Percentiles rank a stretch among this genome's conserved stretches.
phyloP scores from a whole-genome alignment of 78 protist genomes.

The Speleostelium caveatum region DNA sequence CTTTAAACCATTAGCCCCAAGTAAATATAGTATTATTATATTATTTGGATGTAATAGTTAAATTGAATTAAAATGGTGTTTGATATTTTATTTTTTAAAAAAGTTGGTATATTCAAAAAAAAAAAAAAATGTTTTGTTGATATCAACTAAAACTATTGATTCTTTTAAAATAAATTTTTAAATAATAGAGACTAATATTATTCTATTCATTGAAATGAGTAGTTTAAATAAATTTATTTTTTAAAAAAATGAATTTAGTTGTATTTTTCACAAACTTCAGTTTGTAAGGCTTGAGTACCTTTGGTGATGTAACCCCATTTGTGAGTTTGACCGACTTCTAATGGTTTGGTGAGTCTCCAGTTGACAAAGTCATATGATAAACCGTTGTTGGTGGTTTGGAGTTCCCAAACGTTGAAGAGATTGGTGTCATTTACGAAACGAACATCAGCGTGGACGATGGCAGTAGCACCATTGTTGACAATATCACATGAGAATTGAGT shows the following conservation, averaged over 20 bases:
- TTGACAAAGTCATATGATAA: slow-evolving; percentile 16
- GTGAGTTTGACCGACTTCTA: slow-evolving; percentile 20
- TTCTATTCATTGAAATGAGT: no score
- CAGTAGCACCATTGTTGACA: slow-evolving; percentile 13
- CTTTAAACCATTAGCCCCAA: no score
- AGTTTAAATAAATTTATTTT: no score
- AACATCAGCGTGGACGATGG: slow-evolving; percentile 21
- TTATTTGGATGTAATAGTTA: no score
- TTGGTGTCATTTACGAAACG: background rate
- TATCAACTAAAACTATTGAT: no score
- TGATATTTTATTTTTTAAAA: no score
- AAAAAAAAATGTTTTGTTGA: background rate
- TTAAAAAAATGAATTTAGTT: no score
- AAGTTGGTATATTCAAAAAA: background rate
- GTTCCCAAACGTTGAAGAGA: slow-evolving; percentile 16
- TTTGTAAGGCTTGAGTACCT: slow-evolving; percentile 1
- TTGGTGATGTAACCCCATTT: slow-evolving; percentile 15
- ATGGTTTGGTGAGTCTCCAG: slow-evolving; percentile 8
- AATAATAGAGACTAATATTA: no score
- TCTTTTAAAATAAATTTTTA: no score
- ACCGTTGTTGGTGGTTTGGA: slow-evolving; percentile 30
- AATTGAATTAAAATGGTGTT: no score
- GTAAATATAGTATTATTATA: no score
- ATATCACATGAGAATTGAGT: slow-evolving; percentile 27
- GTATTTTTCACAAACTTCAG: slow-evolving; percentile 34